Evolutionary conservation across 257 asterid species (phyloP), one percentile per base, ranked within the genome.

Genomic region (Jaltomata sinuosa): DNA sequence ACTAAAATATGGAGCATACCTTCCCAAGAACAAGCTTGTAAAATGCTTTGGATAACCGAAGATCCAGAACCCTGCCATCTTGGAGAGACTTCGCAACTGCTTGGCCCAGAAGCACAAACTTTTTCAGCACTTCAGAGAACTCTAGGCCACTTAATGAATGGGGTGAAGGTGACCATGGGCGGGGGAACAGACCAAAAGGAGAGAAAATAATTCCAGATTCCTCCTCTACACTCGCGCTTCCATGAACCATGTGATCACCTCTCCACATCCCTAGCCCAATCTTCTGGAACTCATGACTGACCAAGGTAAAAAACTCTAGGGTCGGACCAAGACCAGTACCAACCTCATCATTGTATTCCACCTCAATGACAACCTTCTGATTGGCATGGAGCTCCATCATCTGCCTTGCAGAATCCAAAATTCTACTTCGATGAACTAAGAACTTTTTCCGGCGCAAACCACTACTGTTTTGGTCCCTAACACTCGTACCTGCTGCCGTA

Each of bases 301-400:
- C 97, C 86, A 97, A 85, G 9, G 98, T 95, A 84, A 92, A 97
- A 83, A 97, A 97, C 84, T 97, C 99, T 88, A 97, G 85, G 8
- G 97, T 94, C 6, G 99, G 99, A 81, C 99, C 99, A 77, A 94
- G 96, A 74, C 99, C 99, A 61, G 98, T 94, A 57, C 99, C 99
- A 42, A 97, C 99, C 92, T 97, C 99, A 71, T 97, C 98, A 77
- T 74, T 87, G 85, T 93, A 97, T 85, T 95, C 97, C 90, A 97
- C 99, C 89, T 97, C 99, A 87, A 93, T 83, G 79, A 83, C 85
- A 84, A 87, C 97, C 86, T 89, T 93, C 38, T 93, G 92, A 74
- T 84, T 83, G 76, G 92, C 89, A 87, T 92, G 87, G 79, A 86
- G 87, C 69, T 93, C 92, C 98, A 95, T 97, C 98, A 97, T 97